Percentiles rank a stretch among this genome's conserved stretches.
Conservation (phyloP, 2,329 filamentous ascomycete species). For the Neobulgaria alba region DNA sequence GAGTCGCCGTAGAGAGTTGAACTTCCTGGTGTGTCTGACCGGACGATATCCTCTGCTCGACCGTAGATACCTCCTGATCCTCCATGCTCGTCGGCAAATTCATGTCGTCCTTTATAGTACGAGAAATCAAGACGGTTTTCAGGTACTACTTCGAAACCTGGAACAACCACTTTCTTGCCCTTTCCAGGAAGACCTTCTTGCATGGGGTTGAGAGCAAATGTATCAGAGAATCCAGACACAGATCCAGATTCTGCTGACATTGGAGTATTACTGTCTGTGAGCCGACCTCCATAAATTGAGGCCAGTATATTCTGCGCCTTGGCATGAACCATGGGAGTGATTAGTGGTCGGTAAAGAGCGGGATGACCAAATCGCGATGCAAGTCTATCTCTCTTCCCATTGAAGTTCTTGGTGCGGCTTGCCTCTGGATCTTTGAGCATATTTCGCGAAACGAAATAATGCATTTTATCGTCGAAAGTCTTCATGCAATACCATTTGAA, state of each 20-base stretch:
- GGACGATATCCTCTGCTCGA: conserved; percentile 44
- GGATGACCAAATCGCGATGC: conserved; percentile 82
- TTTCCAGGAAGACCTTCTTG: conserved; percentile 36
- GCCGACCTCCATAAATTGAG: conserved; percentile 75
- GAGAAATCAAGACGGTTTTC: conserved; percentile 84
- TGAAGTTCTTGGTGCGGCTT: conserved; percentile 39
- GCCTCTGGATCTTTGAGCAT: conserved; percentile 39
- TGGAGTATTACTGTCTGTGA: conserved; percentile 56
- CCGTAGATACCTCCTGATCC: conserved; percentile 60
- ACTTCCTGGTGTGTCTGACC: conserved; percentile 25
- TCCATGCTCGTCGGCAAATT: conserved; percentile 82
- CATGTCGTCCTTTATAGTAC: conserved; percentile 81
- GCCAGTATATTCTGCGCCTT: conserved; percentile 80
- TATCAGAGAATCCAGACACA: conserved; percentile 71
- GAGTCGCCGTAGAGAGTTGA: conserved; percentile 17
- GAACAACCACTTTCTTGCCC: conserved; percentile 32
- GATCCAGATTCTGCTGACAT: conserved; percentile 47
- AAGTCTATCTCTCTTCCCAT: conserved; percentile 57
- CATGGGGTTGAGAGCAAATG: conserved; percentile 77
- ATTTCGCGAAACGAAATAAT: conserved; percentile 67
- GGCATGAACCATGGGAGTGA: conserved; percentile 91
- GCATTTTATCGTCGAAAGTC: conserved; percentile 69
- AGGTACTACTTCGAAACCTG: conserved; percentile 83
- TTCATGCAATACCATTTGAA: conserved; percentile 83
- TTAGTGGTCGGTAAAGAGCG: conserved; percentile 77